Evolutionary conservation across 371 early-diverging fungal species (phyloP), one percentile per base, ranked within the genome.

Genomic region (Lichtheimia ornata): DNA sequence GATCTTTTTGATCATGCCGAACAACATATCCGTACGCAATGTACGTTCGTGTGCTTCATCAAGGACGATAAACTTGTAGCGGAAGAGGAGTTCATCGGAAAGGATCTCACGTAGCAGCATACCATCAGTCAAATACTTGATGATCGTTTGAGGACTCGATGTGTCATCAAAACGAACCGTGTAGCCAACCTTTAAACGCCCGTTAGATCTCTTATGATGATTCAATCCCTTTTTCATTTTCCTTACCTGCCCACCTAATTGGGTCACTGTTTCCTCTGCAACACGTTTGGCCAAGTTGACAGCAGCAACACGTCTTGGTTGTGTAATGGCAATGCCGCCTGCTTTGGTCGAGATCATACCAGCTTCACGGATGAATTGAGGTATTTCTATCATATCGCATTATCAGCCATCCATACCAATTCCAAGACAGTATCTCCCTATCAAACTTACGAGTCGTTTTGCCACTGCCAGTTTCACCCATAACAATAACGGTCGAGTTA

Each of bases 31-130:
- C 0, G 99, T 99, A 53, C 97, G 84, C 58, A 97, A 64, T 1
- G 95, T 97, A 51, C 99, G 89, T 78, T 99, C 99, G 79, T 99
- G 99, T 1, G 98, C 99, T 75, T 99, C 99, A 67, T 99, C 99
- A 35, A 99, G 76, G 13, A 97, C 86, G 53, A 99, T 87, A 7
- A 92, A 88, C 30, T 89, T 88, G 78, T 99, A 99, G 47, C 85
- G 75, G 2, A 77, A 59, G 20, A 97, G 70, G 43, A 91, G 52
- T 13, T 88, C 84, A 66, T 98, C 97, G 2, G 90, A 83, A 44
- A 99, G 79, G 5, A 94, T 80, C 71, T 99, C 99, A 28, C 97
- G 86, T 22, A 99, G 69, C 50, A 99, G 84, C 88, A 99, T 93
- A 69, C 99, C 99, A 72, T 99, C 99, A 0, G 99, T 99, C 74